Evolutionary conservation across 352 stramenopile genomes (phyloP), one percentile per base, ranked within the genome.

Genomic region (Phytophthora hibernalis): DNA sequence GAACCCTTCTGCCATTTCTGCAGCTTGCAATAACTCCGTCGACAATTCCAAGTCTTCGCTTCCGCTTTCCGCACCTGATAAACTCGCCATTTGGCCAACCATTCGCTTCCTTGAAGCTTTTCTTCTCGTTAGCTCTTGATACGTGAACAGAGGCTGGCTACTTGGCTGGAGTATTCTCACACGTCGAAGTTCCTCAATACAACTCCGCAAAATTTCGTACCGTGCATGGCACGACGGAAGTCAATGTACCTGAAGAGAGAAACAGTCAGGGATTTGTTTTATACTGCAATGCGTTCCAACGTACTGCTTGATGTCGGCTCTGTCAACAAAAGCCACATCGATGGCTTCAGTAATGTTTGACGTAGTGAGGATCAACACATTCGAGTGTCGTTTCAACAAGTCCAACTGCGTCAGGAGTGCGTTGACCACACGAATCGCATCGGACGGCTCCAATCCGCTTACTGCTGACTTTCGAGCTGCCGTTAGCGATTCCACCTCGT

Each of bases 321-420:
- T 81, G 59, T 98, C 93, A 12, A 98, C 76, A 72, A 98, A 98
- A 1, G 95, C 95, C 5, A 91, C 69, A 62, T 98, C 95, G 26
- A 98, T 96, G 4, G 84, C 88, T 44, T 93, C 82, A 0, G 90
- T 97, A 56, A 98, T 90, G 59, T 98, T 98, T 21, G 89, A 97
- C 0, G 95, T 98, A 2, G 92, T 97, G n/a, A 98, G 72, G 5
- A 98, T 70, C 31, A 98, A 67, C n/a, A 98, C 92, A 57, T 98
- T 98, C 0, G 82, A 68, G 60, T 87, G 84, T 7, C 78, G 72
- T 68, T 91, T 87, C 30, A 98, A 75, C 55, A 85, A 69, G 76
- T 97, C 91, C 51, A 97, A 56, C 49, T 97, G 90, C 2, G 95
- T 98, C 5, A 98, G 67, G 22, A 98, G 57, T 3, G 94, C 92